phyloP scores from a whole-genome alignment of 2,329 filamentous ascomycete genomes.

The Penicillium brevicompactum region DNA sequence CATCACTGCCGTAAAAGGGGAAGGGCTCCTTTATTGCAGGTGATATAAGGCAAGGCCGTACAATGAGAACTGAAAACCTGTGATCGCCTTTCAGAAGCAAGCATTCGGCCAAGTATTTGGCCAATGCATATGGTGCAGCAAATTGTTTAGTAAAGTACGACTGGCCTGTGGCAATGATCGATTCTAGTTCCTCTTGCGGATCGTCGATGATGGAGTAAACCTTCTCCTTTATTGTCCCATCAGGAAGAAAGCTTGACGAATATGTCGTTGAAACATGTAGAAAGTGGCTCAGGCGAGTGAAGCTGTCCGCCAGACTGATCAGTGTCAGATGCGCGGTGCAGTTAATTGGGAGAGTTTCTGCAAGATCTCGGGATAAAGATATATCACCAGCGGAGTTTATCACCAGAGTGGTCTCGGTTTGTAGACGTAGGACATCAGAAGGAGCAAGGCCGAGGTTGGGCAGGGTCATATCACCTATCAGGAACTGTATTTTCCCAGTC shows the following conservation, averaged over 20 bases:
- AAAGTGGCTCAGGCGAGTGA: constrained; percentile 8
- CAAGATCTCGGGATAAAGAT: constrained; percentile 13
- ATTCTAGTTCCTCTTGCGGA: constrained; percentile 2
- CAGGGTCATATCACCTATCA: constrained; percentile 19
- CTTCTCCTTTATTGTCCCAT: constrained; percentile 10
- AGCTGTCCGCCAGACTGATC: neutral
- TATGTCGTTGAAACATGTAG: constrained; percentile 18
- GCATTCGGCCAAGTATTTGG: constrained; percentile 21
- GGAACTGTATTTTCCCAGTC: constrained; percentile 18
- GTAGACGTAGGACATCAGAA: constrained; percentile 5
- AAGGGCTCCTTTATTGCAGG: constrained; percentile 21
- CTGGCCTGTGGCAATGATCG: constrained; percentile 10
- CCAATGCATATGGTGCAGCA: constrained; percentile 16
- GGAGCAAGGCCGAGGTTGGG: constrained; percentile 12
- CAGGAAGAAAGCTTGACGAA: constrained; percentile 13
- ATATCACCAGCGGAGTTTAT: constrained; percentile 22
- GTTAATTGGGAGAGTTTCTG: constrained; percentile 14
- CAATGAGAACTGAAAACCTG: constrained; percentile 11
- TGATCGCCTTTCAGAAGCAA: constrained; percentile 4
- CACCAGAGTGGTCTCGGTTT: constrained; percentile 14
- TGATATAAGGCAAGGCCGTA: constrained; percentile 18
- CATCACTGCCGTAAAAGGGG: constrained; percentile 17
- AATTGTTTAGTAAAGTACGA: constrained; percentile 10
- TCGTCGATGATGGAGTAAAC: neutral
- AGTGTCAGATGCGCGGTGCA: constrained; percentile 11